phyloP scores from a whole-genome alignment of 306 rosid genomes.

The Datisca glomerata region DNA sequence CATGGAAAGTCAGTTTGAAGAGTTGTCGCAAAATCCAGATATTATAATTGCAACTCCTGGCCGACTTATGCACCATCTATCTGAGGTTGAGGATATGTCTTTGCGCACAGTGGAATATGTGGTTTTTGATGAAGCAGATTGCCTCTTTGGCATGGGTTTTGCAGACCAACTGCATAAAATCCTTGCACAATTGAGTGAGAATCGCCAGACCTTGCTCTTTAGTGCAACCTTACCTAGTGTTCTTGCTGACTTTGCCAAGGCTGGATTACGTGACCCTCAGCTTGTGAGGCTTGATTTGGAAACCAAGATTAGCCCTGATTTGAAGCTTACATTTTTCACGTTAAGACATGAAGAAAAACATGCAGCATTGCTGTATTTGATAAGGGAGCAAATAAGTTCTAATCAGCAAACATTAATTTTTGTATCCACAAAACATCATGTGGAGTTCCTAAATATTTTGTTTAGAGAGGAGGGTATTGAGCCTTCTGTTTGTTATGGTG shows the following conservation, averaged over 20 bases:
- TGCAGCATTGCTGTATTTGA: slow-evolving; percentile 59
- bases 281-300: slow-evolving; percentile 91
- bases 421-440: slow-evolving; percentile 88
- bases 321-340: slow-evolving; percentile 72
- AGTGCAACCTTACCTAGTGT: slow-evolving; percentile 90
- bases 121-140: slow-evolving; percentile 90
- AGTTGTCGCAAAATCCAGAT: slow-evolving; percentile 72
- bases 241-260: slow-evolving; percentile 98
- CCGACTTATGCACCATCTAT: slow-evolving; percentile 88
- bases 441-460: slow-evolving; percentile 64
- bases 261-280: slow-evolving; percentile 84
- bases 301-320: slow-evolving; percentile 76
- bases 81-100: slow-evolving; percentile 85
- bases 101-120: slow-evolving; percentile 76
- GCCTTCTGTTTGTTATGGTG: slow-evolving; percentile 91
- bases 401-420: slow-evolving; percentile 78
- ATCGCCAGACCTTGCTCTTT: slow-evolving; percentile 83
- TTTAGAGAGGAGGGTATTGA: slow-evolving; percentile 71
- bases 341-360: slow-evolving; percentile 75
- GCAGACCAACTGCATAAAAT: slow-evolving; percentile 80
- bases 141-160: slow-evolving; percentile 80
- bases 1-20: slow-evolving; percentile 87
- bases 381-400: slow-evolving; percentile 62
- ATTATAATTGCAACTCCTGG: slow-evolving; percentile 93
- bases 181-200: slow-evolving; percentile 69